Base-by-base conservation (phyloP, 129 eudicot species). In the Ambrosia trifida region DNA sequence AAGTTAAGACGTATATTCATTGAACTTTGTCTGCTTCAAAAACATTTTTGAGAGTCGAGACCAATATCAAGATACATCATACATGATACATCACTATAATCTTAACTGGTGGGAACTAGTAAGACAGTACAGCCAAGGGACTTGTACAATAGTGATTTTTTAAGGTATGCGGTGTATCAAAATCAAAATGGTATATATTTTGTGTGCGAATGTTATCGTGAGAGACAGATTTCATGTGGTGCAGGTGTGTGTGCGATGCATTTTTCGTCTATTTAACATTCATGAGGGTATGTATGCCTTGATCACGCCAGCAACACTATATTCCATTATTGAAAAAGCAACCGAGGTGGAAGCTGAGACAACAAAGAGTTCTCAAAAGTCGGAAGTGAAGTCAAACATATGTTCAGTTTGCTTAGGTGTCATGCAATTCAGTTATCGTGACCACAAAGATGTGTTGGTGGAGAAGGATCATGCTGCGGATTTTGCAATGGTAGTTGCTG, bases 321-420 rank as follows among this genome's bases (percentile, higher is more conserved):
- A 32, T 78, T 63, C 77, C 63, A 31, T 78, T 49, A 62, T 87
- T 56, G 56, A 40, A 49, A 80, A 87, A 16, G 60, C 58, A 77
- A 40, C 66, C 5, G 20, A 32, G 19, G 73, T 67, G 38, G 85
- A 71, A 59, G 85, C 64, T 43, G 69, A 11, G 64, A 67, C 17
- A 28, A 67, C 56, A 18, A 45, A 76, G 65, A 70, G 77, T 59
- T 47, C 70, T 61, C 81, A 68, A 52, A 78, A 56, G 43, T 70
- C 68, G 14, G 62, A 74, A 17, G 47, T 1, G 67, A 81, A 75
- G 74, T 45, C 69, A 47, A 72, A 69, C 16, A 66, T 87, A 17
- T 94, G 99, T 72, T 66, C 79, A 28, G 59, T 89, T 24, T 94
- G 99, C 66, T 79, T 87, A 59, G 99, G 99, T 47, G 86, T 88